Base-by-base conservation (phyloP, 176 grass and related monocot species). In the Zea luxurians region DNA sequence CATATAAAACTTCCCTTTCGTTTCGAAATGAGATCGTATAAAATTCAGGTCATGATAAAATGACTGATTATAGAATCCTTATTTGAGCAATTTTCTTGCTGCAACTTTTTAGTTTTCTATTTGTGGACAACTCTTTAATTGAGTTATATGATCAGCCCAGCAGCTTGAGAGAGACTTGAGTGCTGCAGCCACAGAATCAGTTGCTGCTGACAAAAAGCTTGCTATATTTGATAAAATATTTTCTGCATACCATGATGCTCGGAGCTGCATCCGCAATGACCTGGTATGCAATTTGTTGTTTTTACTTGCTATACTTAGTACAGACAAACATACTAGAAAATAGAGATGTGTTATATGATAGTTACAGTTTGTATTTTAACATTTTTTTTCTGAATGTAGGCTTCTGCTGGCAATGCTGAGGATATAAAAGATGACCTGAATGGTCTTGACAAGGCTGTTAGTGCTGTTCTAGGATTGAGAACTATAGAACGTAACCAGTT, bases 241-340 rank as follows among this genome's bases (percentile, higher is more conserved):
- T 71, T 90, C 96, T 81, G 92, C 96, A 69, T 98, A 98, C 64
- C 96, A 97, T 85, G 96, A 98, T n/a, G 96, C 96, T 86, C 89
- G 88, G 65, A 86, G 85, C 83, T 92, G 92, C 88, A 95, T 98
- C 86, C 91, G 89, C 59, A 95, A 85, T 92, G 91, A 98, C 68
- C 81, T 98, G 96, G 96, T 98, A 98, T 55, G 50, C 15, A 79
- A 37, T 53, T 42, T 13, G 10, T 11, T 79, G 10, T 34, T 86
- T n/a, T 8, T 86, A n/a, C 2, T 63, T 8, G 20, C 21, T 7
- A 74, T 80, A 41, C 45, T 37, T 27, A 42, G 69, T 48, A 17
- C 3, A 16, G 13, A 58, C 45, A 2, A 50, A 34, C 44, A 50
- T 50, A 37, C 18, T 70, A 37, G 59, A 85, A 11, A 66, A 59